Evolutionary conservation across 768 basidiomycete genomes (phyloP).

Genomic region (Porphyrellus cyaneotinctus): DNA sequence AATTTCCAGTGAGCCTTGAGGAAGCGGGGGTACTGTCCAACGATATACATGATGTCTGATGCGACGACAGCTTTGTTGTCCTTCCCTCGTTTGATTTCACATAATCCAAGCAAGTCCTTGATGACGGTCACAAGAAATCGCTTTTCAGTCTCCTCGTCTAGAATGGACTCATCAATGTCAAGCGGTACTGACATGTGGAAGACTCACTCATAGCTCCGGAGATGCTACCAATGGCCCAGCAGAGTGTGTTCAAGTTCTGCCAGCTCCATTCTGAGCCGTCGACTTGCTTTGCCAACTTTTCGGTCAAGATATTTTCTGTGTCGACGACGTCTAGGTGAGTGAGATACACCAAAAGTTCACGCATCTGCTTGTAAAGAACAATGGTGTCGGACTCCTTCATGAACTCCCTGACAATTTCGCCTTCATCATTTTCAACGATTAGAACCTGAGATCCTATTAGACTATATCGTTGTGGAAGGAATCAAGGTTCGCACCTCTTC

Average conservation of each 20-base stretch:
- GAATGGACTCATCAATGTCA: neutral
- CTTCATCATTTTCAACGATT: constrained; percentile 98
- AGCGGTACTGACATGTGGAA: neutral
- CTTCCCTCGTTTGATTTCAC: constrained; percentile 98
- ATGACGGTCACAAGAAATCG: constrained; percentile 98
- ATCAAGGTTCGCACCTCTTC: constrained; percentile 69
- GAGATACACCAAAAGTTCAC: constrained; percentile 94
- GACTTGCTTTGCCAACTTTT: constrained; percentile 96
- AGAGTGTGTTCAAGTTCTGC: constrained; percentile 98
- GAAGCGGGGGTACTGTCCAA: constrained; percentile 99
- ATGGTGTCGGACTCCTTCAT: constrained; percentile 99
- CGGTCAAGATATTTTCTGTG: constrained; percentile 95
- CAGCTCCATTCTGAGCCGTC: constrained; percentile 99
- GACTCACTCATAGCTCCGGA: constrained; percentile 97
- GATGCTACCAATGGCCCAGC: constrained; percentile 99
- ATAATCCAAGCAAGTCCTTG: constrained; percentile 95
- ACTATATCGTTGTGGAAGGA: neutral
- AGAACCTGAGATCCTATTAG: constrained; percentile 59
- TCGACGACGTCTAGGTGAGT: constrained; percentile 96
- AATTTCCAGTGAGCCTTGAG: constrained; percentile 99
- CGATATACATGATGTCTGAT: constrained; percentile 97
- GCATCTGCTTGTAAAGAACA: constrained; percentile 98
- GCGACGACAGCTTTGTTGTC: constrained; percentile 99
- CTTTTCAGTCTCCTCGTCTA: constrained; percentile 98
- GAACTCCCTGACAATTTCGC: constrained; percentile 98